Conservation (phyloP, 257 asterid species). For the Salvia splendens region DNA sequence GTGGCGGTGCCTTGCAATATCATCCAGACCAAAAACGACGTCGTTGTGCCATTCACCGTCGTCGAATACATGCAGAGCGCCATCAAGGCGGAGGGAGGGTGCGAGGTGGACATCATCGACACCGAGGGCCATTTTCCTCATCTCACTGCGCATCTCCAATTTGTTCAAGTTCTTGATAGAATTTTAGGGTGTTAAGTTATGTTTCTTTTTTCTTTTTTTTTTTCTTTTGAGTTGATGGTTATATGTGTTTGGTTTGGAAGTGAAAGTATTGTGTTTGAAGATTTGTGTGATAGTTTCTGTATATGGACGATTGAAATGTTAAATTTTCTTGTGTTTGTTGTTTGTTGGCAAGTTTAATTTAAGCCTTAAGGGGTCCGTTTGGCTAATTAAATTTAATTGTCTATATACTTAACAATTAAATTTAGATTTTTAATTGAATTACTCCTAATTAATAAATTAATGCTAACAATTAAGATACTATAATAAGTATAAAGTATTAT, state of each 20-base stretch:
- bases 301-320: neutral
- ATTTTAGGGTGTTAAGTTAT: conserved; percentile 31
- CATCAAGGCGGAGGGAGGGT: conserved; percentile 44
- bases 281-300: neutral
- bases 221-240: neutral
- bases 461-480: too few relatives aligned
- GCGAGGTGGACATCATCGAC: conserved; percentile 46
- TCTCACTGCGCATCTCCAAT: conserved; percentile 55
- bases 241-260: conserved; percentile 13
- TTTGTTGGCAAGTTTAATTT: too few relatives aligned
- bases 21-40: conserved; percentile 54
- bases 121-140: conserved; percentile 85
- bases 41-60: conserved; percentile 67
- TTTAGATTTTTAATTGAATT: too few relatives aligned
- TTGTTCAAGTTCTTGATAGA: conserved; percentile 48
- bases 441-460: too few relatives aligned
- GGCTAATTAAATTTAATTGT: too few relatives aligned
- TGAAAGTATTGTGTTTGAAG: conserved; percentile 4
- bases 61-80: conserved; percentile 49
- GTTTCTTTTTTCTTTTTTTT: neutral
- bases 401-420: too few relatives aligned
- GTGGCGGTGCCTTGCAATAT: conserved; percentile 60
- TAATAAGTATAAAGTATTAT: too few relatives aligned
- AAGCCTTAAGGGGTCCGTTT: too few relatives aligned
- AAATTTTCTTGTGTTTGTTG: neutral